phyloP scores from a whole-genome alignment of 345 rosid genomes.

The Boechera retrofracta region DNA sequence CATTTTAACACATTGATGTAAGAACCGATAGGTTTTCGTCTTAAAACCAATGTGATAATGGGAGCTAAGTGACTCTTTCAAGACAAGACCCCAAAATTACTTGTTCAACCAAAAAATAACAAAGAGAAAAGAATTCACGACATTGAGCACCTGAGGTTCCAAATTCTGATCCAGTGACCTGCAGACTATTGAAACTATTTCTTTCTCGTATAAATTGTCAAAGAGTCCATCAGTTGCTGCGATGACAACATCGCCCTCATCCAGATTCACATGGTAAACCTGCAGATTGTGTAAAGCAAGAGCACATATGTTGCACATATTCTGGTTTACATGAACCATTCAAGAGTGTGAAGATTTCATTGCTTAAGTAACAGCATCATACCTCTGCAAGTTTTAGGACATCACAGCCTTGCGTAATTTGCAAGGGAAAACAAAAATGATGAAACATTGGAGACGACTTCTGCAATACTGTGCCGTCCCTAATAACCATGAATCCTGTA shows the following conservation, averaged over 20 bases:
- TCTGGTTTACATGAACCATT: constrained; percentile 1
- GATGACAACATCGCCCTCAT: constrained; percentile 64
- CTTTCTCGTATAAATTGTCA: constrained; percentile 73
- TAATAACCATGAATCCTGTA: constrained; percentile 71
- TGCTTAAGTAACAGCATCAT: constrained; percentile 10
- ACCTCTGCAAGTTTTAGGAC: constrained; percentile 64
- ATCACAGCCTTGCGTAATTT: constrained; percentile 54
- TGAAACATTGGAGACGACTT: constrained; percentile 69
- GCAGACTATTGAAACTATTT: constrained; percentile 57
- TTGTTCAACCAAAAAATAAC: not conserved
- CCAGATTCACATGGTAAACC: constrained; percentile 58
- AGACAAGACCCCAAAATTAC: not conserved
- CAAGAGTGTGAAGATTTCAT: not conserved
- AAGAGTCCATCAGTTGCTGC: constrained; percentile 78
- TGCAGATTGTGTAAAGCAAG: constrained; percentile 39
- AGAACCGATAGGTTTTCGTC: not conserved
- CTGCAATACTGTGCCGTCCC: constrained; percentile 55
- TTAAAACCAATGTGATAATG: not conserved
- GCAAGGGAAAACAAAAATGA: constrained; percentile 72
- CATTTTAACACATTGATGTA: constrained; percentile 21
- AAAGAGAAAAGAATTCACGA: not conserved
- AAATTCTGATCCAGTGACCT: constrained; percentile 52
- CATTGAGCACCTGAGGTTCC: constrained; percentile 61
- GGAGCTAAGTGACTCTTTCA: constrained; percentile 1
- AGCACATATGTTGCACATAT: constrained; percentile 13